These are phyloP conservation scores for Graphilbum fragrans DNA, from an alignment of 2,329 filamentous ascomycete genomes.

Conservation along the genomic window DNA sequence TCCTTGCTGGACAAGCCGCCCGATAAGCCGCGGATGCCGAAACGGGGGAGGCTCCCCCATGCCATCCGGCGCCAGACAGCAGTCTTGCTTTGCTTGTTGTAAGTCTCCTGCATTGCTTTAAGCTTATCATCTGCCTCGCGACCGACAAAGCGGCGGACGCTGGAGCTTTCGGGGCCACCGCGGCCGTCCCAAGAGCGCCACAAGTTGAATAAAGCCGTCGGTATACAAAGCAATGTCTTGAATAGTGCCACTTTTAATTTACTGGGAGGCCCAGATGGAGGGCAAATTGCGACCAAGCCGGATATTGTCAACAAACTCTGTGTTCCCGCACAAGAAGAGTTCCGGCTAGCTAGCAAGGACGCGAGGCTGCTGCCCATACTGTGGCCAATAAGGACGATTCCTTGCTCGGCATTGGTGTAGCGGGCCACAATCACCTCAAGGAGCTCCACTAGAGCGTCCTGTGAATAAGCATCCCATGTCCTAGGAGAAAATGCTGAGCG, in stretches of 20 bases:
- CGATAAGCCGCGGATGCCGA: conserved; percentile 34
- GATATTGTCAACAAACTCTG: conserved; percentile 24
- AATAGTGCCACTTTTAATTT: conserved; percentile 37
- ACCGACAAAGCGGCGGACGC: conserved; percentile 68
- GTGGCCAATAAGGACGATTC: conserved; percentile 72
- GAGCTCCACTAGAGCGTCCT: conserved; percentile 62
- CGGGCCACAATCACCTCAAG: conserved; percentile 63
- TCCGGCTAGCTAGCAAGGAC: conserved; percentile 49
- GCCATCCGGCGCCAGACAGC: conserved; percentile 75
- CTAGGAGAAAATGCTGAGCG: conserved; percentile 61
- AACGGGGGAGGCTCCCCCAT: conserved; percentile 54
- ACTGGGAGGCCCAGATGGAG: conserved; percentile 51
- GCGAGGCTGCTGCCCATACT: conserved; percentile 80
- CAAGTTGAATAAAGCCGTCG: conserved; percentile 60
- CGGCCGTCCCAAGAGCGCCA: conserved; percentile 68
- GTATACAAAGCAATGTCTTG: conserved; percentile 53
- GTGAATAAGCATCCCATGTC: conserved; percentile 67
- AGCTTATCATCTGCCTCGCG: conserved; percentile 51
- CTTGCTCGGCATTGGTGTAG: conserved; percentile 59
- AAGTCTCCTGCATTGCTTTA: conserved; percentile 55
- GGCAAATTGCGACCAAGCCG: conserved; percentile 73
- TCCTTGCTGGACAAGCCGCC: conserved; percentile 59
- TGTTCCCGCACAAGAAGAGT: conserved; percentile 20
- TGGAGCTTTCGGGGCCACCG: conserved; percentile 66
- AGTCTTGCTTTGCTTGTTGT: conserved; percentile 74